A percentile compares a stretch with the other conserved stretches of the same genome.
These are phyloP conservation scores for Fusarium equiseti DNA, from an alignment of 2,329 filamentous ascomycete species.

Conservation along the genomic window DNA sequence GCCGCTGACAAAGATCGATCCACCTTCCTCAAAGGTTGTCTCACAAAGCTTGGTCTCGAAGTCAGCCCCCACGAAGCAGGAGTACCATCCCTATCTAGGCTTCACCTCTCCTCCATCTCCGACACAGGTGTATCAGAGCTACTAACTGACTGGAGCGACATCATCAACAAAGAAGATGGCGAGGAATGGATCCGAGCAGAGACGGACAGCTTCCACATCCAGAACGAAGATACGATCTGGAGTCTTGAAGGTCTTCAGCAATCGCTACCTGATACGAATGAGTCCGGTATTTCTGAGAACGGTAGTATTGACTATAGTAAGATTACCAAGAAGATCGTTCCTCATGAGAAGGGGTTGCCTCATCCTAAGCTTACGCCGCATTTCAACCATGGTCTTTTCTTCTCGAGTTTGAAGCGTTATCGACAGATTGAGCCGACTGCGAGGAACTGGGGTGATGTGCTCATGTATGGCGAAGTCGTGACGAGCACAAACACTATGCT, in stretches of 20 bases:
- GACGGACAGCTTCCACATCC: constrained; percentile 84
- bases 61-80: constrained; percentile 76
- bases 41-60: constrained; percentile 84
- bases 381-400: constrained; percentile 88
- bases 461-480: constrained; percentile 91
- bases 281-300: constrained; percentile 46
- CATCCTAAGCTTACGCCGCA: constrained; percentile 80
- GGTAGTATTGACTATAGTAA: constrained; percentile 80
- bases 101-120: constrained; percentile 82
- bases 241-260: constrained; percentile 66
- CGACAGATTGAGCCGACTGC: constrained; percentile 67
- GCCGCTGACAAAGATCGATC: constrained; percentile 77
- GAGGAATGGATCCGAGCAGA: constrained; percentile 82
- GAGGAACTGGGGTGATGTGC: constrained; percentile 77
- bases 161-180: constrained; percentile 73
- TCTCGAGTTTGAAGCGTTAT: constrained; percentile 76
- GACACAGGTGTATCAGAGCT: constrained; percentile 75
- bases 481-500: constrained; percentile 95
- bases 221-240: constrained; percentile 73
- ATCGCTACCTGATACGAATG: constrained; percentile 57
- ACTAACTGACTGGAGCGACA: constrained; percentile 73
- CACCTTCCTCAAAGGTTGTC: constrained; percentile 81
- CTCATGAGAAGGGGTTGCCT: constrained; percentile 77
- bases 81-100: constrained; percentile 81
- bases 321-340: constrained; percentile 78